Base-by-base conservation (phyloP, 2,329 filamentous ascomycete species). In the Cladosporium cucumerinum region DNA sequence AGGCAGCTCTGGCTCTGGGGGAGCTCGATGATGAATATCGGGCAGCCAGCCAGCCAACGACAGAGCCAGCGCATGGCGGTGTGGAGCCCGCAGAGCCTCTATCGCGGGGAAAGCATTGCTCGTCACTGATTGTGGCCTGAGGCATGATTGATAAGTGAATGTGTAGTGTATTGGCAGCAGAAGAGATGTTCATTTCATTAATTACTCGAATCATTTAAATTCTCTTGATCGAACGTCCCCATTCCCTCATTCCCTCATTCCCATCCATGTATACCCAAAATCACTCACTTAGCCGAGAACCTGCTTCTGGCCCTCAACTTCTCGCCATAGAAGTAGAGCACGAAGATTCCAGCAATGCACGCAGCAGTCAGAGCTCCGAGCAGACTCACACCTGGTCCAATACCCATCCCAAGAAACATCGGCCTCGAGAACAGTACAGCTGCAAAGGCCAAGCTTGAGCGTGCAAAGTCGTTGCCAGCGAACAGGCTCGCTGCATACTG, bases 381-480 rank as follows among this genome's bases (percentile, higher is more conserved):
- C 43, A 90, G 69, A 65, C 80, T 84, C 0, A 83, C 80, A 10
- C 87, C 87, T 57, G 76, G 78, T 7, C 81, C 85, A 26, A 89
- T 82, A 8, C 87, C 87, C 6, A 89, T 71, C 68, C 86, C 85
- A 16, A 76, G 73, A 62, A 84, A 89, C 59, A 89, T 78, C 4
- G 87, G 86, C 55, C 83, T 79, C 0, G 84, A 82, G 69, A 87
- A 89, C 18, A 89, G 74, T 58, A 89, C 82, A 30, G 82, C 83
- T 0, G 82, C 86, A 57, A 83, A 85, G 5, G 87, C 87, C 4
- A 89, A 75, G 2, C 85, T 82, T 34, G 80, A 81, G 52, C 85
- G 79, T 76, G 83, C 81, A 73, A 87, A 85, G 26, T 87, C 85
- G 71, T 87, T 88, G 2, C 80, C 84, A 1, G 86, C 86, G 69